phyloP scores from a whole-genome alignment of 2,329 filamentous ascomycete species.

The Fusarium proliferatum region DNA sequence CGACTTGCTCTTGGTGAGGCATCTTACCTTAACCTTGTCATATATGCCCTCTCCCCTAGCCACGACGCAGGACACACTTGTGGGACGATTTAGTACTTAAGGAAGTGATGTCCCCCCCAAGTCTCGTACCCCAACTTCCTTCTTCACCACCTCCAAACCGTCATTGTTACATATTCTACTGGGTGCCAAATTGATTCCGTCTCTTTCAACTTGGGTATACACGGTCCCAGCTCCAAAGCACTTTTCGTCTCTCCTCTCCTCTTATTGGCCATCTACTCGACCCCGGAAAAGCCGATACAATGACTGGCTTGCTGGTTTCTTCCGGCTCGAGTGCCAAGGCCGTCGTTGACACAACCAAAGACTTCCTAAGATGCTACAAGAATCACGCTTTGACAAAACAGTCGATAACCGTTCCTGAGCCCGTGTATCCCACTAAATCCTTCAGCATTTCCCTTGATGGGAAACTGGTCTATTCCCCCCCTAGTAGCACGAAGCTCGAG shows the following conservation, averaged over 20 bases:
- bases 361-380: not conserved
- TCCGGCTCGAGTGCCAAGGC: not conserved
- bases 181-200: not conserved
- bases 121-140: not conserved
- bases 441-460: not conserved
- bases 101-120: not conserved
- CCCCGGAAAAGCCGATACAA: not conserved
- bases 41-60: not conserved
- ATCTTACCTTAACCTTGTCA: not conserved
- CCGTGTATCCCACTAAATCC: not conserved
- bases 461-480: not conserved
- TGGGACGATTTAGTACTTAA: not conserved
- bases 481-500: not conserved
- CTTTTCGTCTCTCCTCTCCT: not conserved
- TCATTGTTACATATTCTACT: not conserved
- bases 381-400: not conserved
- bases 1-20: too few species aligned
- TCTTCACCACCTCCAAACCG: not conserved
- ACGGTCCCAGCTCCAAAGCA: not conserved
- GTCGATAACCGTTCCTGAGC: not conserved
- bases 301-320: not conserved
- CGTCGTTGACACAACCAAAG: not conserved
- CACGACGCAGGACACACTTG: not conserved
- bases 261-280: not conserved
- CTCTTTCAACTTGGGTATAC: not conserved